phyloP scores from a whole-genome alignment of 345 rosid genomes.

The Lepidium africanum region DNA sequence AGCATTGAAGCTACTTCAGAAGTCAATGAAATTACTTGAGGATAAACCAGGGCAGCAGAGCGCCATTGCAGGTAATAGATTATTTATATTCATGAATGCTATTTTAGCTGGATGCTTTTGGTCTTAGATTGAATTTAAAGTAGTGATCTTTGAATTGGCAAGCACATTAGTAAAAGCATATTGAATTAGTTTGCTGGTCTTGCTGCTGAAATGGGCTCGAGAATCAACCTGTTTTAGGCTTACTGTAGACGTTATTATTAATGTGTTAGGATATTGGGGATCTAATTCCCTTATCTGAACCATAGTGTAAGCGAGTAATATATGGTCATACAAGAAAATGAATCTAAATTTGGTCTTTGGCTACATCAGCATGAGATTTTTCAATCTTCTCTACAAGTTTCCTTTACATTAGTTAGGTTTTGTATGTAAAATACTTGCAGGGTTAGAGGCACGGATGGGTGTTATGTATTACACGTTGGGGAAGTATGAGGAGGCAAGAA shows the following conservation, averaged over 20 bases:
- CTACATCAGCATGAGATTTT: background rate
- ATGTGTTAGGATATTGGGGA: background rate
- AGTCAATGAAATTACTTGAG: conserved; percentile 86
- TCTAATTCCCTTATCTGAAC: background rate
- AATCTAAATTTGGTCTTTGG: background rate
- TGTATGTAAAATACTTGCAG: conserved; percentile 21
- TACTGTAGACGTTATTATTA: background rate
- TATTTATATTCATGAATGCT: background rate
- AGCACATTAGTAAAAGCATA: background rate
- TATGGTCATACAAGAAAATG: background rate
- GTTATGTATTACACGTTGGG: conserved; percentile 94
- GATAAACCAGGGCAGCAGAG: conserved; percentile 99
- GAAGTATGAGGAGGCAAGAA: conserved; percentile 87
- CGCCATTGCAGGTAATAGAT: conserved; percentile 47
- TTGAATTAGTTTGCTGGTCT: background rate
- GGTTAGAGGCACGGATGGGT: conserved; percentile 96
- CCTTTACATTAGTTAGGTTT: background rate
- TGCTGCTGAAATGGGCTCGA: background rate
- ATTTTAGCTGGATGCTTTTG: background rate
- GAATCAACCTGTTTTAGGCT: background rate
- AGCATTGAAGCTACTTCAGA: conserved; percentile 89
- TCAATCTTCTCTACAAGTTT: background rate
- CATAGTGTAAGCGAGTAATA: background rate
- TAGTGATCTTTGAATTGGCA: background rate
- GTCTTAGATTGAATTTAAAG: background rate